These are phyloP conservation scores for Zygotorulaspora mrakii DNA, from an alignment of 1,139 yeast genomes.

Conservation along the genomic window DNA sequence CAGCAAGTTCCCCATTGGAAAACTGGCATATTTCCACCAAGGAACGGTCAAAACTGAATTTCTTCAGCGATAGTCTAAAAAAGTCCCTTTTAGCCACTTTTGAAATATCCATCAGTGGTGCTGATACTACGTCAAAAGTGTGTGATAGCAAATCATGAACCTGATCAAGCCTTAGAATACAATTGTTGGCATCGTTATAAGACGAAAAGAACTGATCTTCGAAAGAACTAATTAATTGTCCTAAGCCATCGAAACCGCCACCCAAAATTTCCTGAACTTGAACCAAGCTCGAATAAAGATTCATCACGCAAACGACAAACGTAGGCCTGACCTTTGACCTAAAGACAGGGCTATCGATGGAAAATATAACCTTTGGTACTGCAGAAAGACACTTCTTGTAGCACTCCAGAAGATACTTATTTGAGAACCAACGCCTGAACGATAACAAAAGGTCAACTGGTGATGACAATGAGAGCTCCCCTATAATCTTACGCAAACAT, in stretches of 20 bases:
- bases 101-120: slow-evolving; percentile 17
- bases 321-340: slow-evolving; percentile 17
- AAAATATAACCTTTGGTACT: slow-evolving; percentile 15
- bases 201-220: slow-evolving; percentile 17
- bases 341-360: slow-evolving; percentile 12
- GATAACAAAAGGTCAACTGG: slow-evolving; percentile 4
- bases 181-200: slow-evolving; percentile 17
- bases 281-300: slow-evolving; percentile 14
- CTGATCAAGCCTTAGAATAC: slow-evolving; percentile 17
- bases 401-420: slow-evolving; percentile 11
- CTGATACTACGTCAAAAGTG: slow-evolving; percentile 18
- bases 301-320: slow-evolving; percentile 13
- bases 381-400: slow-evolving; percentile 16
- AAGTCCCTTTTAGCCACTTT: slow-evolving; percentile 20
- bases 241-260: slow-evolving; percentile 8
- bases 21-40: slow-evolving; percentile 33
- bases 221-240: slow-evolving; percentile 15
- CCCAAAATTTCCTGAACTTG: slow-evolving; percentile 8
- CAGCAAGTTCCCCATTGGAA: slow-evolving; percentile 32
- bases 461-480: slow-evolving; percentile 4
- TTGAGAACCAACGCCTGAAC: slow-evolving; percentile 9
- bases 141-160: slow-evolving; percentile 22
- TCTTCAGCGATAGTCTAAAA: slow-evolving; percentile 18
- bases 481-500: slow-evolving; percentile 6
- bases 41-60: slow-evolving; percentile 18